A percentile compares a stretch with the other conserved stretches of the same genome.
phyloP scores from a whole-genome alignment of 257 asterid species.

The Coffea canephora region DNA sequence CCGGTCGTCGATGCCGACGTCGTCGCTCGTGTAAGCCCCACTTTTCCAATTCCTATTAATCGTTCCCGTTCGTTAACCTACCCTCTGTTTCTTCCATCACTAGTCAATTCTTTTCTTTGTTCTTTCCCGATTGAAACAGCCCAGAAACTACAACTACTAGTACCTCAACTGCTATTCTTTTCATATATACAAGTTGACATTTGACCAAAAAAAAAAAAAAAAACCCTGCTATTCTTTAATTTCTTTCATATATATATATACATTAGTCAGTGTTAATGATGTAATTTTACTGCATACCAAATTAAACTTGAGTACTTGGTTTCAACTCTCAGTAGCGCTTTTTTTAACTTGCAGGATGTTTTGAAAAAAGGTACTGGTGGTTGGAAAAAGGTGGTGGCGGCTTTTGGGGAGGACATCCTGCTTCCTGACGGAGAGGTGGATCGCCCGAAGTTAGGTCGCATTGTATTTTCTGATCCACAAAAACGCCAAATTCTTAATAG shows the following conservation, averaged over 20 bases:
- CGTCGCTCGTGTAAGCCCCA: conserved; percentile 70
- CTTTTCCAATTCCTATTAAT: not conserved
- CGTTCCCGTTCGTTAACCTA: too few relatives aligned
- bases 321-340: too few relatives aligned
- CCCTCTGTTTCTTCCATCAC: not conserved
- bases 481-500: conserved; percentile 88
- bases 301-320: not conserved
- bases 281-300: not conserved
- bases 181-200: too few relatives aligned
- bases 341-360: conserved; percentile 37
- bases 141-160: too few relatives aligned
- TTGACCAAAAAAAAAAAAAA: too few relatives aligned
- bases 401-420: conserved; percentile 78
- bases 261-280: too few relatives aligned
- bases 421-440: conserved; percentile 73
- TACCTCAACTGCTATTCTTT: too few relatives aligned
- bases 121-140: not conserved
- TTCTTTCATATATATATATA: too few relatives aligned
- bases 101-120: not conserved
- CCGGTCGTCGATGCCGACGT: conserved; percentile 86
- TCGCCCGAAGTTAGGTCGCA: conserved; percentile 76
- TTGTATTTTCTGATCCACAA: conserved; percentile 69
- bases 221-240: too few relatives aligned
- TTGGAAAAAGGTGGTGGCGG: conserved; percentile 78
- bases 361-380: conserved; percentile 86